Percentiles rank a stretch among this genome's conserved stretches.
Evolutionary conservation across 306 rosid species (phyloP).

Genomic region (Cucurbita maxima): DNA sequence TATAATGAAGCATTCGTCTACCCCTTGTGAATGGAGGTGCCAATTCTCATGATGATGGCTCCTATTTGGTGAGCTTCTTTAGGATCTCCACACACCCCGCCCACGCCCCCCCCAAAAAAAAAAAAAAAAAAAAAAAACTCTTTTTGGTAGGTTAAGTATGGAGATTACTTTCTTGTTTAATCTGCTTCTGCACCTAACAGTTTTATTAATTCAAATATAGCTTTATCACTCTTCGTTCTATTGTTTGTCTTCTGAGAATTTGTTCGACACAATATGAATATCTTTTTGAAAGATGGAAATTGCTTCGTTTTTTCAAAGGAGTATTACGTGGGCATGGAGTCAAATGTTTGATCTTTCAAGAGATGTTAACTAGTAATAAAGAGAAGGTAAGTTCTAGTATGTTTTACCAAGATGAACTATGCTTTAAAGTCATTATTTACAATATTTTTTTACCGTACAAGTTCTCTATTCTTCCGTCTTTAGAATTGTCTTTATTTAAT

Average conservation of each 20-base stretch:
- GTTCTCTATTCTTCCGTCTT: too few species aligned
- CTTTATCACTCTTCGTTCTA: not conserved
- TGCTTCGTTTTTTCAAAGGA: too few species aligned
- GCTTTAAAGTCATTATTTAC: too few species aligned
- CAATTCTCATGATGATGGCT: not conserved
- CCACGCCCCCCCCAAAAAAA: not conserved
- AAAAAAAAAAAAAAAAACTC: not conserved
- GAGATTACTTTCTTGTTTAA: not conserved
- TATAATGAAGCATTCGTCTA: not conserved
- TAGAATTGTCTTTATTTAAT: too few species aligned
- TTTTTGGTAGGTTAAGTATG: slow-evolving; percentile 3
- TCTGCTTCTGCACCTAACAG: not conserved
- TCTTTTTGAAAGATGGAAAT: too few species aligned
- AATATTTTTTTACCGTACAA: too few species aligned
- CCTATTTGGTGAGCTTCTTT: slow-evolving; percentile 8
- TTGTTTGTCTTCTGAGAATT: not conserved
- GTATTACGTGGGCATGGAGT: too few species aligned
- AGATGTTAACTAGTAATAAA: too few species aligned
- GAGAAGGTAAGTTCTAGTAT: too few species aligned
- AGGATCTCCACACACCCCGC: not conserved
- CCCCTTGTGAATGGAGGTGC: not conserved
- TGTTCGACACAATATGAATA: not conserved
- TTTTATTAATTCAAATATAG: not conserved
- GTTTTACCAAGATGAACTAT: too few species aligned
- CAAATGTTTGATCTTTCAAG: too few species aligned